Evolutionary conservation across 169 alveolate species (phyloP).

Genomic region (Eimeria brunetti): DNA sequence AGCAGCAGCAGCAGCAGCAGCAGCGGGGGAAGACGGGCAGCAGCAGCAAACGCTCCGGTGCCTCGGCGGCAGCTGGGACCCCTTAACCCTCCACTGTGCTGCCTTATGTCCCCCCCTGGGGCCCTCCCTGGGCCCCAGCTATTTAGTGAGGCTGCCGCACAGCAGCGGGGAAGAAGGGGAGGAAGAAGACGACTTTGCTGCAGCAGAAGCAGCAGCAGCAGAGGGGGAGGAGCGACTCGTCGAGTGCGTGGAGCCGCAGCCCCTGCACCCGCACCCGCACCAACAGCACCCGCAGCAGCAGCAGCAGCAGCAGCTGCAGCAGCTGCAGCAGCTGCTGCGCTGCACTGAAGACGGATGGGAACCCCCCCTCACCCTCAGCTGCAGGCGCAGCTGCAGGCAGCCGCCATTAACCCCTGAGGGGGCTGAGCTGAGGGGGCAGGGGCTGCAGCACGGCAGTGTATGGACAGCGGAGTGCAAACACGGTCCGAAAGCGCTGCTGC

Average conservation of each 20-base stretch:
- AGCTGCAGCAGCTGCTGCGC: slow-evolving; percentile 9
- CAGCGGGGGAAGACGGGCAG: not conserved
- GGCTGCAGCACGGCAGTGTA: slow-evolving; percentile 53
- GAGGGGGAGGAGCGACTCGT: slow-evolving; percentile 68
- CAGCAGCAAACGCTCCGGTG: slow-evolving; percentile 81
- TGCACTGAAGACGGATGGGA: slow-evolving; percentile 49
- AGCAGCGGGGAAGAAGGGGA: not conserved
- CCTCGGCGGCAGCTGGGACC: slow-evolving; percentile 83
- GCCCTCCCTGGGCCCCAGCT: slow-evolving; percentile 54
- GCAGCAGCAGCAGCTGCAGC: not conserved
- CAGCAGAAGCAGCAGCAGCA: slow-evolving; percentile 73
- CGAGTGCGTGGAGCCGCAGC: slow-evolving; percentile 26
- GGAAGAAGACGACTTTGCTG: not conserved
- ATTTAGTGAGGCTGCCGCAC: not conserved
- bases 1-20: slow-evolving; percentile 12
- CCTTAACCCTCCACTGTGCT: slow-evolving; percentile 82
- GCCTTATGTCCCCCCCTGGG: slow-evolving; percentile 83
- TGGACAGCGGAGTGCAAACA: slow-evolving; percentile 34
- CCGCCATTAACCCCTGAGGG: slow-evolving; percentile 37
- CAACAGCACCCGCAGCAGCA: not conserved
- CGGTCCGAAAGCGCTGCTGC: slow-evolving; percentile 19
- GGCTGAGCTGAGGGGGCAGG: slow-evolving; percentile 33
- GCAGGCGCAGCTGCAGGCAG: slow-evolving; percentile 48
- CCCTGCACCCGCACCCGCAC: not conserved
- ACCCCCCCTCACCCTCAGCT: slow-evolving; percentile 2